Evolutionary conservation across 257 asterid species (phyloP), one percentile per base, ranked within the genome.

Genomic region (Nicotiana obtusifolia): DNA sequence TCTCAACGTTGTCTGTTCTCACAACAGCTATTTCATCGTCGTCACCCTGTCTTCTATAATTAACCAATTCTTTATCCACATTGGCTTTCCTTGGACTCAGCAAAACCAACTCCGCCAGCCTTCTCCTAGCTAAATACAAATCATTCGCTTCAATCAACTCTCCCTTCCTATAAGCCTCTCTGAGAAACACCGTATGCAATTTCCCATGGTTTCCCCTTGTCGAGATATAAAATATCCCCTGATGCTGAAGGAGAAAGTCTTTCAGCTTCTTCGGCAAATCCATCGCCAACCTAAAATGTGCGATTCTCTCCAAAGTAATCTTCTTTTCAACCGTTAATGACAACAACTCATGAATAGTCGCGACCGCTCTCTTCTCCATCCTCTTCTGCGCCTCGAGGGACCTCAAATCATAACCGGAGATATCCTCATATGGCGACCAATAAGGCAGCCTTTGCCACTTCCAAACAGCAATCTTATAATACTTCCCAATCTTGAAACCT

Each of bases 391-490:
- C 97, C 87, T 94, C 98, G 31, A 94, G 82, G 3, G 98, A 93
- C 85, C 97, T 88, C 86, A 93, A 82, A 82, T 94, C 98, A 54
- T 91, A 93, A 64, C 94, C 95, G 0, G 94, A 91, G 16, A 92
- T 83, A 71, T 94, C 91, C 85, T 93, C 98, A 61, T 93, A 93
- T 0, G 98, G 98, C 5, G 97, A 94, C 97, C 98, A 94, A 81
- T 94, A 94, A 4, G 98, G 98, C 84, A 93, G 78, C 89, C 97
- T 91, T 90, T 94, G 97, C 98, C 98, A 93, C 53, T 94, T 93
- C 98, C 98, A 93, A 31, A 94, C 89, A 0, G 97, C 97, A 53
- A 92, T 94, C 89, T 88, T 93, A 86, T 88, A 92, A 84, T 92
- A 91, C 90, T 92, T 94, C 13, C 97, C 97, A 41, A 91, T 90